phyloP scores from a whole-genome alignment of 495 filamentous ascomycete species.

The Parmelia sp. region DNA sequence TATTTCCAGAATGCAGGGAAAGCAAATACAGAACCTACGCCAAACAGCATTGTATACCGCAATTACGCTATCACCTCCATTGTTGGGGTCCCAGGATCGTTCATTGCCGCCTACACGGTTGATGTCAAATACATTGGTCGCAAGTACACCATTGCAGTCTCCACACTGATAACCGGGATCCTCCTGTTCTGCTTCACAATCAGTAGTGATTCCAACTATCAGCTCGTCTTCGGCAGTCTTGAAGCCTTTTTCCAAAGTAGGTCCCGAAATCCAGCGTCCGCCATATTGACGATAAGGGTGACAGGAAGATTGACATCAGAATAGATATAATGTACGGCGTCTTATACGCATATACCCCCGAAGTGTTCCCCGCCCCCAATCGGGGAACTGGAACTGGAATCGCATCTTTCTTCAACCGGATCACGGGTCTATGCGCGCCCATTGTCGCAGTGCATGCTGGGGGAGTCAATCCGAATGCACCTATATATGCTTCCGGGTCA shows the following conservation, averaged over 20 bases:
- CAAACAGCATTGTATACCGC: slow-evolving; percentile 48
- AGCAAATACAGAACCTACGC: slow-evolving; percentile 26
- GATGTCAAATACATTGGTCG: slow-evolving; percentile 54
- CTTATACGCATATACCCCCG: slow-evolving; percentile 55
- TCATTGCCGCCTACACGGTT: slow-evolving; percentile 51
- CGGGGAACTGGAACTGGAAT: slow-evolving; percentile 56
- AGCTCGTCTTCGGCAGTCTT: slow-evolving; percentile 47
- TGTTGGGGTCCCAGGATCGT: slow-evolving; percentile 51
- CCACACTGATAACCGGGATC: slow-evolving; percentile 49
- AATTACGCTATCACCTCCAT: slow-evolving; percentile 56
- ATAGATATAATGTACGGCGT: slow-evolving; percentile 56
- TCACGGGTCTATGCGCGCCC: slow-evolving; percentile 52
- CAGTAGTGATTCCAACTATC: slow-evolving; percentile 40
- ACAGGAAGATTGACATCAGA: neutral
- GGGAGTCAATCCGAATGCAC: slow-evolving; percentile 38
- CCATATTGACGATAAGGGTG: neutral
- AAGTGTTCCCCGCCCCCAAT: slow-evolving; percentile 54
- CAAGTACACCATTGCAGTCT: slow-evolving; percentile 51
- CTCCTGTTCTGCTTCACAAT: slow-evolving; percentile 56
- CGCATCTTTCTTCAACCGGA: slow-evolving; percentile 50
- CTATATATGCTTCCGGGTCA: slow-evolving; percentile 48
- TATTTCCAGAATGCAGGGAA: slow-evolving; percentile 45
- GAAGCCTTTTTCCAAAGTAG: slow-evolving; percentile 53
- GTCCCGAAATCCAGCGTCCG: neutral
- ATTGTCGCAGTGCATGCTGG: slow-evolving; percentile 50